Evolutionary conservation across 2,329 filamentous ascomycete species (phyloP), one percentile per base, ranked within the genome.

Genomic region (Endocalyx cinctus): DNA sequence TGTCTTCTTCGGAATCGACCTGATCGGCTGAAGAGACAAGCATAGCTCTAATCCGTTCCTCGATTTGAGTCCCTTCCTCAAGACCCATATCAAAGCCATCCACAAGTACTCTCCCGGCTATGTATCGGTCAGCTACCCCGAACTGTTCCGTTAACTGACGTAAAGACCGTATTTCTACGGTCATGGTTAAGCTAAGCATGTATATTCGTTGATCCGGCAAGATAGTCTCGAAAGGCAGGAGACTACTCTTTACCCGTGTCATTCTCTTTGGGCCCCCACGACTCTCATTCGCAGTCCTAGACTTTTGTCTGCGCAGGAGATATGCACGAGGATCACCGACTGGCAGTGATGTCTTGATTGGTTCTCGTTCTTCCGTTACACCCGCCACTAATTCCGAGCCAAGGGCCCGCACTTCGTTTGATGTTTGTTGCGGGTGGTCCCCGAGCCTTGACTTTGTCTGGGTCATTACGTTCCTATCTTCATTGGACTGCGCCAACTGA

Each of bases 241-340:
- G 45, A 27, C 35, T 46, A 18, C 51, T 57, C 33, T 55, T 57
- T 17, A 49, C 10, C 16, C 53, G 50, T 26, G 46, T 50, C 17
- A 46, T 17, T 27, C 47, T 56, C 37, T 18, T 49, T 17, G 37
- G 39, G 13, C 34, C 43, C 12, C 33, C 17, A 8, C 17, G 25
- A 8, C n/a, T 34, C 18, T 37, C 41, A 14, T 40, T 43, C 20
- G 42, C 41, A 23, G 43, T 45, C 22, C 50, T 41, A 1, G 53
- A 57, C 30, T 55, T 58, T 33, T 58, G 55, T 27, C 51, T 45
- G 8, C 55, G 51, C 14, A 57, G 32, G 15, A 58, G 48, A 31
- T 58, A 58, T 15, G 54, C 51, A 31, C 55, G 47, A 16, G 55
- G 54, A 26, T 58, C 55, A 17, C 39, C 46, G 17, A 29, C 33